Conservation (phyloP, 139 green algal genomes). For the Dunaliella sp. region DNA sequence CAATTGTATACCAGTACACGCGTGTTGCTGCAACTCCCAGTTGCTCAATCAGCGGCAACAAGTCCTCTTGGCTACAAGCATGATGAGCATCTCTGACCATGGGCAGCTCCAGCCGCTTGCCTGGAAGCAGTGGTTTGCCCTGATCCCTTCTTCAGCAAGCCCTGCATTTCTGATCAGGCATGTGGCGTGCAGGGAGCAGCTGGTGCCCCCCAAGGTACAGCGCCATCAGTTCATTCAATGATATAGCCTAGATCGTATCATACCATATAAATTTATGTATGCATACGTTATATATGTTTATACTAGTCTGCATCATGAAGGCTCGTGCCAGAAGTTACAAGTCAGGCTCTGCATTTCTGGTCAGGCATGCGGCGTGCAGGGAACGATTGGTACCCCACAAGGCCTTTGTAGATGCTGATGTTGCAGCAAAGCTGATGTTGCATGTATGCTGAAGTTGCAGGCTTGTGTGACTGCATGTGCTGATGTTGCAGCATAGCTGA, state of each 20-base stretch:
- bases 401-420: neutral
- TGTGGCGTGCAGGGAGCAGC: neutral
- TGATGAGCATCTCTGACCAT: neutral
- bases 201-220: neutral
- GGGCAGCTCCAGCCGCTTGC: neutral
- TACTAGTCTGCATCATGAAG: no score
- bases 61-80: neutral
- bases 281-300: no score
- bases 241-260: no score
- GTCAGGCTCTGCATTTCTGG: neutral
- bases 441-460: neutral
- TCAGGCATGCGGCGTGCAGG: neutral
- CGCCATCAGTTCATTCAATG: no score
- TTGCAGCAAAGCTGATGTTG: neutral
- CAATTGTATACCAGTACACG: no score
- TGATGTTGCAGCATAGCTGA: neutral
- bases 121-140: neutral
- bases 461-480: neutral
- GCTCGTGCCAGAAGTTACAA: no score
- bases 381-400: neutral
- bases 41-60: neutral
- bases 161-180: neutral
- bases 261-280: no score
- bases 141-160: neutral
- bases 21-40: no score